phyloP scores from a whole-genome alignment of 306 rosid species.

The Medicago lupulina region DNA sequence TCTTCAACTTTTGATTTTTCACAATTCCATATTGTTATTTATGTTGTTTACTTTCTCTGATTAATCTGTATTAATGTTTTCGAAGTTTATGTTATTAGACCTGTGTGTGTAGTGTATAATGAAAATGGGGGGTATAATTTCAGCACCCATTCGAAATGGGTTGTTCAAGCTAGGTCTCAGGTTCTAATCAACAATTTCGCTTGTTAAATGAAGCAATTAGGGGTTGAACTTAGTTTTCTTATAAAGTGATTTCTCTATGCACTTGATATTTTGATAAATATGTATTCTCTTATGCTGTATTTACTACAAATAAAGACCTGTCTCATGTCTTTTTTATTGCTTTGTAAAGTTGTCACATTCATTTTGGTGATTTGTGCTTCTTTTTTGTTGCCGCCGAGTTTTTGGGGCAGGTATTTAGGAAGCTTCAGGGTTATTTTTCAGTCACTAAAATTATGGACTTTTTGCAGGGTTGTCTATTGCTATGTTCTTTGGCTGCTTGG shows the following conservation, averaged over 20 bases:
- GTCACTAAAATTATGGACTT: not conserved
- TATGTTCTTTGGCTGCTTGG: not conserved
- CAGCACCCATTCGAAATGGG: not conserved
- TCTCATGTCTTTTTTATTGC: no score
- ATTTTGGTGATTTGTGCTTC: no score
- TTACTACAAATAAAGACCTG: no score
- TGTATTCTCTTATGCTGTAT: no score
- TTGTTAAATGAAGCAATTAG: no score
- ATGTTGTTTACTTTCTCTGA: not conserved
- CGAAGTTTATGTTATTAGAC: not conserved
- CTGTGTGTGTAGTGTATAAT: not conserved
- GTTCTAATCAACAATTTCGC: no score
- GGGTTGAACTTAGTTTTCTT: no score
- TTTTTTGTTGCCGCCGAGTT: not conserved
- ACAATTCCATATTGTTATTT: not conserved
- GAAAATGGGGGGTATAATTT: not conserved
- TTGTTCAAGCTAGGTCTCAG: not conserved
- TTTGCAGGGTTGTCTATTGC: slow-evolving; percentile 2
- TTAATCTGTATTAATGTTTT: not conserved
- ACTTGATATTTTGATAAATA: no score
- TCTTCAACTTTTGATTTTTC: not conserved
- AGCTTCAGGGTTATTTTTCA: not conserved
- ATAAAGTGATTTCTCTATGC: no score
- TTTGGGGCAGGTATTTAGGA: not conserved
- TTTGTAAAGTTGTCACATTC: no score